Evolutionary conservation across 140 eudicot species (phyloP).

Genomic region (Bidens hawaiensis): DNA sequence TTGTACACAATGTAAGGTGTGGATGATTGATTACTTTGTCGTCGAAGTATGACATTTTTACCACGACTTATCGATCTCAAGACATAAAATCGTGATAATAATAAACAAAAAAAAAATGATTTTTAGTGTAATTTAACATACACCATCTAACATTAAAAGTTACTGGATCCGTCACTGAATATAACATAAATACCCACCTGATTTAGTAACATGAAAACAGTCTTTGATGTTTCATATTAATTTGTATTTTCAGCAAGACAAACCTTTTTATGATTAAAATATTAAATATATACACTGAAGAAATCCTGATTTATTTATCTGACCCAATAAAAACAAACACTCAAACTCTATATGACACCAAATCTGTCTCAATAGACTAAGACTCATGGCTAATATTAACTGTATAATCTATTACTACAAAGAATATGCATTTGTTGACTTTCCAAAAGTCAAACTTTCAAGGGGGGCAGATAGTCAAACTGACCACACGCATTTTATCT

Average conservation of each 20-base stretch:
- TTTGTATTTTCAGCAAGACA: not conserved
- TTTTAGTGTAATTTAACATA: not conserved
- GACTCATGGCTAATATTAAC: conserved; percentile 23
- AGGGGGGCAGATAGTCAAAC: conserved; percentile 21
- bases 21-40: conserved; percentile 22
- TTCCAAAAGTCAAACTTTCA: conserved; percentile 17
- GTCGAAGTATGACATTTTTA: conserved; percentile 12
- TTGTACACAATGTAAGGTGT: conserved; percentile 21
- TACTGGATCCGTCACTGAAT: too few species aligned
- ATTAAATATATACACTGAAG: conserved; percentile 10
- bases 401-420: conserved; percentile 42
- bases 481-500: conserved; percentile 22
- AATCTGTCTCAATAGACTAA: conserved; percentile 5
- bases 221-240: too few species aligned
- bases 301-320: conserved; percentile 19
- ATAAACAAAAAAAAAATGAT: conserved; percentile 4
- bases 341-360: conserved; percentile 31
- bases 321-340: conserved; percentile 27
- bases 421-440: conserved; percentile 41
- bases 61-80: not conserved
- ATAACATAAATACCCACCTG: too few species aligned
- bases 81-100: not conserved
- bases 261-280: not conserved
- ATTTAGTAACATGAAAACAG: too few species aligned
- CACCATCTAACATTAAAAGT: too few species aligned